Base-by-base conservation (phyloP, 345 rosid species). In the Anastatica hierochuntica region DNA sequence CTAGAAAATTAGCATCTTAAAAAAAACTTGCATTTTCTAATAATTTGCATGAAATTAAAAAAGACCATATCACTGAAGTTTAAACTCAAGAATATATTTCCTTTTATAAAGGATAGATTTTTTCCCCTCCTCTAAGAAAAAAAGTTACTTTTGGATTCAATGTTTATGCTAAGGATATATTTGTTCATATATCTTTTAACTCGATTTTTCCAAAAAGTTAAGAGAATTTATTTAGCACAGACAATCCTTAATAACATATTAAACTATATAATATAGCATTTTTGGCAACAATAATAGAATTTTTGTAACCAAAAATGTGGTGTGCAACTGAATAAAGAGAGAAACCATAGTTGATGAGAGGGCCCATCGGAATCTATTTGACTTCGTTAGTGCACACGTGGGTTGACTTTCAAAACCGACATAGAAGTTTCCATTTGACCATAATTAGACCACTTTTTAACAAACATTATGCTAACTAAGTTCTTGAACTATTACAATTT, bases 321-420 rank as follows among this genome's bases (percentile, higher is more conserved):
- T 58, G 53, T 57, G 20, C 38, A 58, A 58, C 14, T 11, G 37
- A 37, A 35, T 56, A 57, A 65, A 43, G 62, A 54, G 36, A 42
- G 23, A 41, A 19, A 15, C n/a, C 24, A 41, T 14, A 29, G 62
- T 15, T 55, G 38, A 43, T 49, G 39, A 40, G 4, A 23, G 35
- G 64, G 23, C 15, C 64, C 58, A 15, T 1, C 3, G 20, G 70
- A 65, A 65, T 65, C 35, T 65, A 51, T 24, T 26, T 57, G 70
- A 65, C 70, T 57, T 43, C 0, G 4, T 0, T 47, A 35, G 53
- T 65, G 53, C 64, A 21, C 70, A 65, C 70, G 70, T 65, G 70
- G 12, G 64, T 27, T 57, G 70, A 65, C 64, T 43, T 58, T 43
- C 53, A 49, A 43, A 49, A 49, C 58, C 52, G 52, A 56, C 63